Evolutionary conservation across 257 asterid species (phyloP).

Genomic region (Euphrasia confusa): DNA sequence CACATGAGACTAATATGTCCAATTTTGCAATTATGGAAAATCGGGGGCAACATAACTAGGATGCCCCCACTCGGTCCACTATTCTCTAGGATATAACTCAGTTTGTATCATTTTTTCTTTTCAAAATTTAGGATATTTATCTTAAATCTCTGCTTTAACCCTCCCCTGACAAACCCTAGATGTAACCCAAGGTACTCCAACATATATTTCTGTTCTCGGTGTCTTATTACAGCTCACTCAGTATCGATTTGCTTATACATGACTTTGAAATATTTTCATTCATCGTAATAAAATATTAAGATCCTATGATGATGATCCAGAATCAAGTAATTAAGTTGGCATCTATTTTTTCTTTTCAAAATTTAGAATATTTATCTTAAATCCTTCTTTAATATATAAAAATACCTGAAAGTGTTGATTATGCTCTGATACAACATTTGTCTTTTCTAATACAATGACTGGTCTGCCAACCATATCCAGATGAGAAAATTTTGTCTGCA

Average conservation of each 20-base stretch:
- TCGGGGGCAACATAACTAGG: not conserved
- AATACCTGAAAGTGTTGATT: slow-evolving; percentile 84
- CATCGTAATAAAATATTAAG: not conserved
- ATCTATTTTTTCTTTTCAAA: too few relatives aligned
- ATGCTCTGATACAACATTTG: slow-evolving; percentile 87
- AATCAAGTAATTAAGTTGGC: too few relatives aligned
- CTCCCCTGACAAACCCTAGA: slow-evolving; percentile 12
- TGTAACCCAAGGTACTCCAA: slow-evolving; percentile 3
- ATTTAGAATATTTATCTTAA: too few relatives aligned
- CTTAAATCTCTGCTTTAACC: not conserved
- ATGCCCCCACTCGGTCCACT: not conserved
- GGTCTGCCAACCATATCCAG: slow-evolving; percentile 94
- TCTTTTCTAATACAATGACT: slow-evolving; percentile 73
- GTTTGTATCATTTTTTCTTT: not conserved
- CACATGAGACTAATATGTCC: not conserved
- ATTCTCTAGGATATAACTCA: not conserved
- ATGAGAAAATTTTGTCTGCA: slow-evolving; percentile 79
- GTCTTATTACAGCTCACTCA: slow-evolving; percentile 9
- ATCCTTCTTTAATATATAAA: not conserved
- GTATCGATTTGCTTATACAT: slow-evolving; percentile 2
- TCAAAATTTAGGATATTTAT: not conserved
- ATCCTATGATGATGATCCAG: too few relatives aligned
- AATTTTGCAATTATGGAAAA: slow-evolving; percentile 6
- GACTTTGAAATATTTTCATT: not conserved
- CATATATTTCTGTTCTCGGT: not conserved